phyloP scores from a whole-genome alignment of 768 basidiomycete genomes.

The Boletus vinaceobasis region DNA sequence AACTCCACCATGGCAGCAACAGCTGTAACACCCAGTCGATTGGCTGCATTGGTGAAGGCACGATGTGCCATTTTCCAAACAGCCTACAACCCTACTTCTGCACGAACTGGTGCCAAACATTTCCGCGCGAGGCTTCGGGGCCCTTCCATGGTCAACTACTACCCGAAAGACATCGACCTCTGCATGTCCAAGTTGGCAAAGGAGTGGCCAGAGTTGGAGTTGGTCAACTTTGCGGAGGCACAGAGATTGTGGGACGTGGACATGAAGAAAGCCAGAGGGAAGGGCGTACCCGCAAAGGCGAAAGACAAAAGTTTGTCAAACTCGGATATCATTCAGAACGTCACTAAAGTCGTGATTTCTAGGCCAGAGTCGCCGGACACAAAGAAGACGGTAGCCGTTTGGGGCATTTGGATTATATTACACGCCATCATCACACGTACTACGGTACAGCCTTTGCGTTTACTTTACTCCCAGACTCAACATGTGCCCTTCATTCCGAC shows the following conservation, averaged over 20 bases:
- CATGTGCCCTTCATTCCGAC: slow-evolving; percentile 19
- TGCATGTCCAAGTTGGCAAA: slow-evolving; percentile 49
- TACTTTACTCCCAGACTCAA: slow-evolving; percentile 7
- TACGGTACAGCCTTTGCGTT: not conserved
- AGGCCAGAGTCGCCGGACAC: slow-evolving; percentile 53
- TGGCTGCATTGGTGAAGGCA: slow-evolving; percentile 59
- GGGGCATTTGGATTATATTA: not conserved
- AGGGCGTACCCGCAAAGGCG: slow-evolving; percentile 80
- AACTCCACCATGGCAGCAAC: slow-evolving; percentile 29
- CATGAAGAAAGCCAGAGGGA: slow-evolving; percentile 69
- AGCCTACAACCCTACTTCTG: slow-evolving; percentile 76
- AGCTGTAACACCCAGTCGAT: slow-evolving; percentile 44
- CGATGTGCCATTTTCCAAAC: slow-evolving; percentile 82
- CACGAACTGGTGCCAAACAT: slow-evolving; percentile 90
- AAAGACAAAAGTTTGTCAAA: slow-evolving; percentile 57
- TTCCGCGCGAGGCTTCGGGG: slow-evolving; percentile 78
- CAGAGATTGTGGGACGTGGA: slow-evolving; percentile 67
- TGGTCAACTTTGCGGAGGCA: slow-evolving; percentile 65
- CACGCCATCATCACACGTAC: not conserved
- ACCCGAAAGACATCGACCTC: slow-evolving; percentile 61
- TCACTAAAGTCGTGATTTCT: slow-evolving; percentile 5
- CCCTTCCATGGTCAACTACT: slow-evolving; percentile 83
- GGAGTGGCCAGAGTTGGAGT: slow-evolving; percentile 52
- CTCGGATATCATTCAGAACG: not conserved
- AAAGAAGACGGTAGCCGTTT: slow-evolving; percentile 38